These are phyloP conservation scores for Brassica rapa DNA, from an alignment of 345 rosid genomes.

Conservation along the genomic window DNA sequence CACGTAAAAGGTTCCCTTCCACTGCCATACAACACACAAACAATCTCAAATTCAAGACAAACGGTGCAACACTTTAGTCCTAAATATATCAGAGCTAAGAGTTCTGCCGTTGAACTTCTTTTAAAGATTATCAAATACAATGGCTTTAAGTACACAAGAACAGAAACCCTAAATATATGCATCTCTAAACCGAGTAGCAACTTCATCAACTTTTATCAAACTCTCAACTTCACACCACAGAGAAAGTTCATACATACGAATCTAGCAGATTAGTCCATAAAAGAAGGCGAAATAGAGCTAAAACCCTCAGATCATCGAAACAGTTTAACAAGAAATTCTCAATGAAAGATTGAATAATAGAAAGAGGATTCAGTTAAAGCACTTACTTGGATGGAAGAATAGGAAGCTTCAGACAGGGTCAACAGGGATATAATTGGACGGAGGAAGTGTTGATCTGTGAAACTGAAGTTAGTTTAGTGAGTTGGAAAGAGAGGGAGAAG, in stretches of 20 bases:
- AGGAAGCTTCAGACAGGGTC: background rate
- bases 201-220: background rate
- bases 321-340: background rate
- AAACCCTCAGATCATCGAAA: background rate
- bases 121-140: too few relatives aligned
- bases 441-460: conserved; percentile 4
- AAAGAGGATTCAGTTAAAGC: background rate
- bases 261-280: background rate
- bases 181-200: background rate
- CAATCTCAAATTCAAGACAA: background rate
- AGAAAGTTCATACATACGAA: background rate
- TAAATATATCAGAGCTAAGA: background rate
- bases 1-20: conserved; percentile 40
- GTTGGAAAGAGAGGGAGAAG: conserved; percentile 11
- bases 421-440: background rate
- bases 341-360: background rate
- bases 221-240: background rate
- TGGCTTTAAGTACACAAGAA: too few relatives aligned
- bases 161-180: too few relatives aligned
- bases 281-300: background rate
- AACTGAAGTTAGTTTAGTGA: conserved; percentile 7
- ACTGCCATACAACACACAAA: conserved; percentile 36
- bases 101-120: background rate
- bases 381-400: conserved; percentile 13
- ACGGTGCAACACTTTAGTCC: background rate